Evolutionary conservation across 257 asterid species (phyloP).

Genomic region (Lantana camara): DNA sequence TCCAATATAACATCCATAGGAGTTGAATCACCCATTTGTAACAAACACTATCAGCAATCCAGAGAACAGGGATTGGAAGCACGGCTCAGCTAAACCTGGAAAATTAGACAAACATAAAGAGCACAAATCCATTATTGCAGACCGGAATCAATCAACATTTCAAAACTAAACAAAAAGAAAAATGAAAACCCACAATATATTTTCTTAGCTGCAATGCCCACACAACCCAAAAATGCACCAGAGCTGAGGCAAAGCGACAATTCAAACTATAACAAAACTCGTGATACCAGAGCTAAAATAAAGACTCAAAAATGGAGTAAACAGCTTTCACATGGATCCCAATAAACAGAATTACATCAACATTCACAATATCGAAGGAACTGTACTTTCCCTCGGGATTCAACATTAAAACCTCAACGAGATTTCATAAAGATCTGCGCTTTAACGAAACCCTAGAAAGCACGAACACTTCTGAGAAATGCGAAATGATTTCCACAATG

Average conservation of each 20-base stretch:
- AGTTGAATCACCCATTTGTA: slow-evolving; percentile 72
- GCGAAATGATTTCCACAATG: slow-evolving; percentile 29
- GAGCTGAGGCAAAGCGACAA: neutral
- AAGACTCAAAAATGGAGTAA: slow-evolving; percentile 6
- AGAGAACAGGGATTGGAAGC: slow-evolving; percentile 29
- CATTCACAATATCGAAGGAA: slow-evolving; percentile 23
- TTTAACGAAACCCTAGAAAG: slow-evolving; percentile 50
- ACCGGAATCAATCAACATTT: slow-evolving; percentile 16
- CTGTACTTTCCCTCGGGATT: slow-evolving; percentile 32
- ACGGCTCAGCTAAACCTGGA: slow-evolving; percentile 54
- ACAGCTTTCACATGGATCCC: slow-evolving; percentile 37
- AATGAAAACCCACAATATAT: slow-evolving; percentile 13
- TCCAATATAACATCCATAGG: slow-evolving; percentile 80
- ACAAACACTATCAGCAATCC: slow-evolving; percentile 28
- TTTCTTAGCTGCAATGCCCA: slow-evolving; percentile 10
- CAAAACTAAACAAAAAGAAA: slow-evolving; percentile 13
- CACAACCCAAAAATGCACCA: slow-evolving; percentile 11
- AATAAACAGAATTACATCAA: slow-evolving; percentile 17
- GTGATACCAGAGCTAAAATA: slow-evolving; percentile 15
- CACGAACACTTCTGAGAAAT: slow-evolving; percentile 31
- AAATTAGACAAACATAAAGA: slow-evolving; percentile 23
- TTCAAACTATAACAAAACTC: slow-evolving; percentile 22
- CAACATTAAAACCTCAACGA: slow-evolving; percentile 25
- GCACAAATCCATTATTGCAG: slow-evolving; percentile 25
- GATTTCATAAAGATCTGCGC: slow-evolving; percentile 49